phyloP scores from a whole-genome alignment of 345 rosid species.

The Crucihimalaya himalaica region DNA sequence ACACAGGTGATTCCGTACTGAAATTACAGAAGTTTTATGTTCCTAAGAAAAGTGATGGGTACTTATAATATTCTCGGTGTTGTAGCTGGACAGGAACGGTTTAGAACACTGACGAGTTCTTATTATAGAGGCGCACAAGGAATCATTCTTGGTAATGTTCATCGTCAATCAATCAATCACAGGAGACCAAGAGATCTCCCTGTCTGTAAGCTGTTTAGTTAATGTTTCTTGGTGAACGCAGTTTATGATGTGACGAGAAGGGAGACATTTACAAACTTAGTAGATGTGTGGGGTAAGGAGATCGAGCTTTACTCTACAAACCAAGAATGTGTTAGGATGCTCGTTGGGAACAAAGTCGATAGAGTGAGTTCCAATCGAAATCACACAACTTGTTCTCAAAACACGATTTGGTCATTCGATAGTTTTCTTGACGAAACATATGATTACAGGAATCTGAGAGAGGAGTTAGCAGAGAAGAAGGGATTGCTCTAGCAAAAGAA shows the following conservation, averaged over 20 bases:
- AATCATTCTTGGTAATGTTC: conserved; percentile 76
- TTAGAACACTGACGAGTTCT: conserved; percentile 89
- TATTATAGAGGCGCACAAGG: conserved; percentile 96
- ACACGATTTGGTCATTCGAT: background rate
- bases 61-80: background rate
- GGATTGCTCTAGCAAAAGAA: conserved; percentile 72
- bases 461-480: conserved; percentile 87
- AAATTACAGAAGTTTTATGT: background rate
- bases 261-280: conserved; percentile 83
- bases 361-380: conserved; percentile 49
- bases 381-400: background rate
- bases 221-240: conserved; percentile 33
- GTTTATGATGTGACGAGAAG: conserved; percentile 93
- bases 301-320: conserved; percentile 79
- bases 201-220: conserved; percentile 7
- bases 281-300: conserved; percentile 95
- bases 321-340: conserved; percentile 86
- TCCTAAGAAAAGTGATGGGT: background rate
- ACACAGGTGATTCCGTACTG: conserved; percentile 60
- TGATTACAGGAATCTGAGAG: conserved; percentile 79
- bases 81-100: conserved; percentile 98
- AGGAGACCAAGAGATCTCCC: background rate
- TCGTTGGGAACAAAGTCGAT: conserved; percentile 96
- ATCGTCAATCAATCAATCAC: background rate
- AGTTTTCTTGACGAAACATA: conserved; percentile 15